Percentiles rank a stretch among this genome's conserved stretches.
phyloP scores from a whole-genome alignment of 495 filamentous ascomycete species.

The Cudoniella acicularis region DNA sequence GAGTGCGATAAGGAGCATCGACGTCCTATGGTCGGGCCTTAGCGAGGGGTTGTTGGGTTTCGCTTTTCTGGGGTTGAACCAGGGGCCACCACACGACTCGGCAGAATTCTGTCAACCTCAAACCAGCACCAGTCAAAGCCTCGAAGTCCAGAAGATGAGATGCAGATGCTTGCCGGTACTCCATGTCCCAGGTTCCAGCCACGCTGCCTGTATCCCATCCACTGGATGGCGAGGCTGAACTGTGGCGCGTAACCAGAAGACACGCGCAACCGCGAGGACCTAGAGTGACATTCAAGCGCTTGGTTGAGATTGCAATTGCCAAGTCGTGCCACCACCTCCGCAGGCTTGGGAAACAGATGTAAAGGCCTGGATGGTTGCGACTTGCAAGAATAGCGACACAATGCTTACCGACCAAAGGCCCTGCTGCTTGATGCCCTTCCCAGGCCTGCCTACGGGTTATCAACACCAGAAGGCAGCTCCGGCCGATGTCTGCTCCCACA shows the following conservation, averaged over 20 bases:
- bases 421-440: background rate
- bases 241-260: slow-evolving; percentile 16
- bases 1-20: slow-evolving; percentile 14
- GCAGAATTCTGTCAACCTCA: slow-evolving; percentile 11
- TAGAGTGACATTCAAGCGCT: background rate
- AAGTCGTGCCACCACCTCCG: background rate
- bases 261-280: slow-evolving; percentile 8
- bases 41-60: slow-evolving; percentile 15
- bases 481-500: background rate
- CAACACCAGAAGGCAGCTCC: background rate
- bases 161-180: slow-evolving; percentile 14
- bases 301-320: background rate
- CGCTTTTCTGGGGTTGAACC: slow-evolving; percentile 14
- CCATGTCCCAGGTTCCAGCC: slow-evolving; percentile 14
- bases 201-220: background rate
- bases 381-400: background rate
- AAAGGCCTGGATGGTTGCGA: background rate
- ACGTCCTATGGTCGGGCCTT: slow-evolving; percentile 19
- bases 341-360: background rate
- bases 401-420: background rate
- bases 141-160: slow-evolving; percentile 19
- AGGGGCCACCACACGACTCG: slow-evolving; percentile 7
- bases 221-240: slow-evolving; percentile 10
- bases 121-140: slow-evolving; percentile 25
- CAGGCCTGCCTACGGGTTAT: background rate